These are phyloP conservation scores for Zhuliangozyma blackwelliae DNA, from an alignment of 1,139 yeast genomes.

Conservation along the genomic window DNA sequence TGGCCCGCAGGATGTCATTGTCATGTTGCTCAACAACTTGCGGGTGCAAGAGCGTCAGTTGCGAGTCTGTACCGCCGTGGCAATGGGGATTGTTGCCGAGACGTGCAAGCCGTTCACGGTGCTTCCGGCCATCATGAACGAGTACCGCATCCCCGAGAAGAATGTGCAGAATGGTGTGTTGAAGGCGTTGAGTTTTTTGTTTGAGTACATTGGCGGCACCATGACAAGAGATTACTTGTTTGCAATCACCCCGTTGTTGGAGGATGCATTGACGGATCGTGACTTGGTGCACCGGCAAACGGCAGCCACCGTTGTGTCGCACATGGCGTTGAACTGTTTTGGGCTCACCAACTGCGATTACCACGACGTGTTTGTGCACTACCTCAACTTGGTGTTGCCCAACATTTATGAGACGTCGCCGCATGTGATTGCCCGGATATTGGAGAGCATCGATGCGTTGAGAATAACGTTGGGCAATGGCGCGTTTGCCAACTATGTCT, in stretches of 20 bases:
- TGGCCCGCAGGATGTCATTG: conserved; percentile 94
- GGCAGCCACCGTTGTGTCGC: conserved; percentile 84
- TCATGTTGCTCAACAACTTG: conserved; percentile 76
- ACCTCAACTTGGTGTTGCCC: conserved; percentile 72
- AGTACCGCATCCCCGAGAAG: conserved; percentile 85
- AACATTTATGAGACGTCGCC: conserved; percentile 92
- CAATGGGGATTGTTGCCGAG: conserved; percentile 95
- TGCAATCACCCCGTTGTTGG: conserved; percentile 74
- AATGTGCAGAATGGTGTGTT: conserved; percentile 95
- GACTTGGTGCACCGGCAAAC: conserved; percentile 95
- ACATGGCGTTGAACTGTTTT: conserved; percentile 72
- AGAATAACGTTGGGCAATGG: conserved; percentile 77
- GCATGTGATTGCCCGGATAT: conserved; percentile 78
- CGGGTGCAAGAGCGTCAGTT: conserved; percentile 94
- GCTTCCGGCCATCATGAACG: conserved; percentile 95
- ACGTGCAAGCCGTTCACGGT: conserved; percentile 92
- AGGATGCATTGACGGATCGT: conserved; percentile 87
- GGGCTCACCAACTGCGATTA: conserved; percentile 78
- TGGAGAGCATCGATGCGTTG: conserved; percentile 78
- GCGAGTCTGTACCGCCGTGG: conserved; percentile 96
- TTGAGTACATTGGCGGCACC: conserved; percentile 80
- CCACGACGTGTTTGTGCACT: conserved; percentile 56
- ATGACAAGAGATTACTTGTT: conserved; percentile 79
- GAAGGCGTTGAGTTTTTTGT: conserved; percentile 87
- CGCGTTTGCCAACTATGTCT: conserved; percentile 63